Percentiles rank a stretch among this genome's conserved stretches.
phyloP scores from a whole-genome alignment of 1,284 basidiomycete genomes.

The Apiotrichum domesticum region DNA sequence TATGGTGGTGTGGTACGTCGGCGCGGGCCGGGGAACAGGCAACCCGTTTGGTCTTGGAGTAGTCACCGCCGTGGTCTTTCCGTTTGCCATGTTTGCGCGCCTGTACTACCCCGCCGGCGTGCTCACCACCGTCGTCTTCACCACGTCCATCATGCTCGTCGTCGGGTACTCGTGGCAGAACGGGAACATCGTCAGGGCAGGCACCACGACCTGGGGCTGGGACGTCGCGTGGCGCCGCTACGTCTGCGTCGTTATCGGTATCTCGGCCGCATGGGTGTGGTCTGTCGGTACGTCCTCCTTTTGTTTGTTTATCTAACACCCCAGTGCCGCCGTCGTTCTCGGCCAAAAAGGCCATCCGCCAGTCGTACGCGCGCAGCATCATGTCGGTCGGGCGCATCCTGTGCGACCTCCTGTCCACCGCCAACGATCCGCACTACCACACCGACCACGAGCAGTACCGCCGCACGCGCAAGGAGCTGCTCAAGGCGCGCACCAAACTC shows the following conservation, averaged over 20 bases:
- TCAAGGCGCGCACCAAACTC: slow-evolving; percentile 37
- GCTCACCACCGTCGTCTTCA: slow-evolving; percentile 65
- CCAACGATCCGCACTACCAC: slow-evolving; percentile 34
- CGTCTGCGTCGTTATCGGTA: slow-evolving; percentile 42
- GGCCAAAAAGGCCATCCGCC: slow-evolving; percentile 43
- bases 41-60: slow-evolving; percentile 68
- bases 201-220: slow-evolving; percentile 46
- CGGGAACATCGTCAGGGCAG: slow-evolving; percentile 35
- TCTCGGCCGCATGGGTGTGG: slow-evolving; percentile 41
- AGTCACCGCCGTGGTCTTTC: slow-evolving; percentile 63
- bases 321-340: slow-evolving; percentile 47
- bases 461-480: slow-evolving; percentile 29
- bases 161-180: slow-evolving; percentile 56
- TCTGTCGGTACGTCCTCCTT: slow-evolving; percentile 26
- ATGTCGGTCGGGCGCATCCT: slow-evolving; percentile 43
- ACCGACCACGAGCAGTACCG: slow-evolving; percentile 21
- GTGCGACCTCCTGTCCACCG: slow-evolving; percentile 46
- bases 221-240: slow-evolving; percentile 50
- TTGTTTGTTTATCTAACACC: slow-evolving; percentile 7
- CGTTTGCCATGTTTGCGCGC: slow-evolving; percentile 53
- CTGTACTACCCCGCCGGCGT: slow-evolving; percentile 69
- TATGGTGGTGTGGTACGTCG: slow-evolving; percentile 57
- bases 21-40: slow-evolving; percentile 58
- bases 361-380: slow-evolving; percentile 46
- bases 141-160: slow-evolving; percentile 64